phyloP scores from a whole-genome alignment of 805 yeast genomes.

The Yarrowia yakushimensis region DNA sequence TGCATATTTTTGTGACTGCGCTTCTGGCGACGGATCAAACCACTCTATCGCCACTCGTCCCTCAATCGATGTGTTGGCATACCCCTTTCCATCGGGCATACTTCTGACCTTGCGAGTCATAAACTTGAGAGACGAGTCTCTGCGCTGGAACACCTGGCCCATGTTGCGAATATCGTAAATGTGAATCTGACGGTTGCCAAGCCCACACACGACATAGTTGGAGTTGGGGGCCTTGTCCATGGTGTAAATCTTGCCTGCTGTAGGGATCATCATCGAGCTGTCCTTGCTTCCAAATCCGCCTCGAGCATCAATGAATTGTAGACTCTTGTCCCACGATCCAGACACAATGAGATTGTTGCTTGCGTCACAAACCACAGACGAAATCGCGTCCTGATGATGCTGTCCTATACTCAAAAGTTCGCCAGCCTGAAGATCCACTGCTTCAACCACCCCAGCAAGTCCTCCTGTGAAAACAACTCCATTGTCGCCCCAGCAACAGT shows the following conservation, averaged over 20 bases:
- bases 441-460: slow-evolving; percentile 53
- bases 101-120: slow-evolving; percentile 58
- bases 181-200: slow-evolving; percentile 51
- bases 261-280: slow-evolving; percentile 28
- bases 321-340: slow-evolving; percentile 60
- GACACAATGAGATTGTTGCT: slow-evolving; percentile 43
- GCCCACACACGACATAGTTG: slow-evolving; percentile 47
- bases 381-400: slow-evolving; percentile 44
- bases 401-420: slow-evolving; percentile 33
- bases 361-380: slow-evolving; percentile 37
- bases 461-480: slow-evolving; percentile 46
- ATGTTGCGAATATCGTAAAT: slow-evolving; percentile 55
- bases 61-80: slow-evolving; percentile 71
- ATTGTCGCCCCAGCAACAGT: slow-evolving; percentile 34
- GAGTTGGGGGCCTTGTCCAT: slow-evolving; percentile 52
- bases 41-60: slow-evolving; percentile 77
- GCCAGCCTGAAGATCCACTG: slow-evolving; percentile 50
- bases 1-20: slow-evolving; percentile 55
- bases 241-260: slow-evolving; percentile 54
- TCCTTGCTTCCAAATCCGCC: slow-evolving; percentile 27
- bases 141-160: slow-evolving; percentile 44
- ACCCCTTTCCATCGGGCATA: slow-evolving; percentile 53
- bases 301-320: slow-evolving; percentile 49
- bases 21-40: slow-evolving; percentile 48
- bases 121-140: slow-evolving; percentile 64